Evolutionary conservation across 2,329 filamentous ascomycete genomes (phyloP).

Genomic region (Trichoderma afroharzianum): DNA sequence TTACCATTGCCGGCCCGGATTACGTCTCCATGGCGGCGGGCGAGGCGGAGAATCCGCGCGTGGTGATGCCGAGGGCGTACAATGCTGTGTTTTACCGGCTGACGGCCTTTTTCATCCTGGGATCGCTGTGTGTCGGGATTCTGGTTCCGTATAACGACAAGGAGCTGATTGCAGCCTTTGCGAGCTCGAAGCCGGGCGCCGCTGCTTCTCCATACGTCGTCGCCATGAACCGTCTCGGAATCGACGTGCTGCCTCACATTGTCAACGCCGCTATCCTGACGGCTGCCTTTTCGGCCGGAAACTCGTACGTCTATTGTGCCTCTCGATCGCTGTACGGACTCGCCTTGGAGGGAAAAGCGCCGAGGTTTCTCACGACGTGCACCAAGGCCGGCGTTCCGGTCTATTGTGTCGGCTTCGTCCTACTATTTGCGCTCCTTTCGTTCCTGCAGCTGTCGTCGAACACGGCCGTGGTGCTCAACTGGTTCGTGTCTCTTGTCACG

Average conservation of each 20-base stretch:
- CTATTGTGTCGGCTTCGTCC: constrained; percentile 65
- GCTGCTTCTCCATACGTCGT: constrained; percentile 66
- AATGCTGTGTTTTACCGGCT: constrained; percentile 78
- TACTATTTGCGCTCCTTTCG: constrained; percentile 65
- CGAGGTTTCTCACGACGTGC: constrained; percentile 55
- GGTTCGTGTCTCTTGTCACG: constrained; percentile 68
- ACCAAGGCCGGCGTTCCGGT: constrained; percentile 66
- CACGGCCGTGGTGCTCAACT: constrained; percentile 64
- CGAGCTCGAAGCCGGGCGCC: constrained; percentile 57
- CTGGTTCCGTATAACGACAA: constrained; percentile 66
- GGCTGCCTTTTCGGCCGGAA: constrained; percentile 64
- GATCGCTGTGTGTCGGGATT: constrained; percentile 68
- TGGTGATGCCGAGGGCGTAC: constrained; percentile 68
- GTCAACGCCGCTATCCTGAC: constrained; percentile 71
- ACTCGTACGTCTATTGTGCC: constrained; percentile 62
- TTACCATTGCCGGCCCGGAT: constrained; percentile 65
- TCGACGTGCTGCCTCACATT: constrained; percentile 62
- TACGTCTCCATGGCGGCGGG: constrained; percentile 67
- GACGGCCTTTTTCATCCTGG: constrained; percentile 71
- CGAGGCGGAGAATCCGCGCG: constrained; percentile 67
- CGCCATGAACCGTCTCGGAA: constrained; percentile 64
- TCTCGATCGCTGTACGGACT: constrained; percentile 66
- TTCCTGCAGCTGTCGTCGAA: constrained; percentile 69
- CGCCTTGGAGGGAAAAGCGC: constrained; percentile 66
- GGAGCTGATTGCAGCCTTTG: constrained; percentile 58